These are phyloP conservation scores for sunflower (Helianthus annuus) DNA, from an alignment of 129 eudicot genomes.

Conservation along the genomic window DNA sequence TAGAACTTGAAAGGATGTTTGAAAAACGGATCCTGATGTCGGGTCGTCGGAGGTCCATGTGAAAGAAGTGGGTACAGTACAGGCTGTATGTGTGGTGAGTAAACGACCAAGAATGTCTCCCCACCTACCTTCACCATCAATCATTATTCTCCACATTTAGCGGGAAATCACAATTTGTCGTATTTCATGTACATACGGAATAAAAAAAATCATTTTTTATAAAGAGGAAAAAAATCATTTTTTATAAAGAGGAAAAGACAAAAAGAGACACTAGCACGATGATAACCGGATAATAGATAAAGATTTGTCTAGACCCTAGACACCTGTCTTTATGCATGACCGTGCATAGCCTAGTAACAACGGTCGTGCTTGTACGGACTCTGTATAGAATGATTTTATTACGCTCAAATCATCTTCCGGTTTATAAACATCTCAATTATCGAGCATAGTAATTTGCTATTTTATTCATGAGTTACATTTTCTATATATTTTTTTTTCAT, in stretches of 20 bases:
- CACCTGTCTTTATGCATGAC: too few relatives aligned
- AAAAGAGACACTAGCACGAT: too few relatives aligned
- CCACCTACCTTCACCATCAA: not conserved
- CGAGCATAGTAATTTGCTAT: not conserved
- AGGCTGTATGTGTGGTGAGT: not conserved
- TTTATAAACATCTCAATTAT: not conserved
- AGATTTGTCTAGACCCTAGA: too few relatives aligned
- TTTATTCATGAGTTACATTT: not conserved
- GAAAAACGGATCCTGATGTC: not conserved
- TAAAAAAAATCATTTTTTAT: not conserved
- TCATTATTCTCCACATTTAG: slow-evolving; percentile 5
- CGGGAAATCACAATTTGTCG: not conserved
- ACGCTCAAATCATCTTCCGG: not conserved
- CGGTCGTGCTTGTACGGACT: too few relatives aligned
- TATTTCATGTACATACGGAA: not conserved
- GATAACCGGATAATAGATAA: too few relatives aligned
- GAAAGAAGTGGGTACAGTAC: slow-evolving; percentile 8
- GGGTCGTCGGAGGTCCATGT: not conserved
- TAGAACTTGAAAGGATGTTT: not conserved
- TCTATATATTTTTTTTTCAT: not conserved
- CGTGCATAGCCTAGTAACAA: too few relatives aligned
- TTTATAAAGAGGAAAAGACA: too few relatives aligned
- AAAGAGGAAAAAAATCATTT: not conserved
- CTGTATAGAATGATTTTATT: not conserved
- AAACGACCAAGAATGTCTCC: not conserved